phyloP scores from a whole-genome alignment of 2,329 filamentous ascomycete genomes.

The Cladosporium cucumerinum region DNA sequence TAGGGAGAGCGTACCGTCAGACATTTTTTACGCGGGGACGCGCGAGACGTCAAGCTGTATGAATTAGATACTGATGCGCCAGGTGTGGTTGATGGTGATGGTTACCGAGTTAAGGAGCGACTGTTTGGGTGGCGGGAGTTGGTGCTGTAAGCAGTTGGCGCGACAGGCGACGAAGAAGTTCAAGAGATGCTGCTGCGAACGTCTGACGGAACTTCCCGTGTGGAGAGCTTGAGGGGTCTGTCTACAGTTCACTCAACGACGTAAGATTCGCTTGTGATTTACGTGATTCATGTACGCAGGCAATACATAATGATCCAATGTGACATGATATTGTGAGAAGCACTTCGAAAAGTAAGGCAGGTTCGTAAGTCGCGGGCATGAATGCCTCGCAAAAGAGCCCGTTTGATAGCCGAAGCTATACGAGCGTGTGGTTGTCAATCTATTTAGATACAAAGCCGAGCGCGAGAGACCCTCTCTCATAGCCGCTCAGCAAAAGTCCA shows the following conservation, averaged over 20 bases:
- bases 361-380: not conserved
- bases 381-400: constrained; percentile 4
- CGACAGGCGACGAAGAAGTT: not conserved
- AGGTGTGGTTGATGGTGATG: not conserved
- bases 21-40: constrained; percentile 28
- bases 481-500: not conserved
- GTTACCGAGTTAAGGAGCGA: constrained; percentile 1
- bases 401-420: not conserved
- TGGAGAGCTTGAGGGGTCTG: not conserved
- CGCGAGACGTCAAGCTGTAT: constrained; percentile 12
- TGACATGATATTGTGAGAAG: not conserved
- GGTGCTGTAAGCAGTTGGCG: not conserved
- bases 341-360: not conserved
- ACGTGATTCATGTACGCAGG: not conserved
- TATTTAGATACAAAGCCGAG: constrained; percentile 7
- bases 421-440: constrained; percentile 5
- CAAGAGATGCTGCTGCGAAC: not conserved
- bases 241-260: not conserved
- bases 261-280: not conserved
- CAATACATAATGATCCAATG: not conserved
- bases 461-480: not conserved
- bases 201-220: not conserved
- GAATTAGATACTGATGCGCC: constrained; percentile 9
- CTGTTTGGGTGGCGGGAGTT: not conserved
- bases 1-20: constrained; percentile 31